A percentile compares a stretch with the other conserved stretches of the same genome.
Evolutionary conservation across 2,329 filamentous ascomycete genomes (phyloP).

Genomic region (Hypoxylon sp.): DNA sequence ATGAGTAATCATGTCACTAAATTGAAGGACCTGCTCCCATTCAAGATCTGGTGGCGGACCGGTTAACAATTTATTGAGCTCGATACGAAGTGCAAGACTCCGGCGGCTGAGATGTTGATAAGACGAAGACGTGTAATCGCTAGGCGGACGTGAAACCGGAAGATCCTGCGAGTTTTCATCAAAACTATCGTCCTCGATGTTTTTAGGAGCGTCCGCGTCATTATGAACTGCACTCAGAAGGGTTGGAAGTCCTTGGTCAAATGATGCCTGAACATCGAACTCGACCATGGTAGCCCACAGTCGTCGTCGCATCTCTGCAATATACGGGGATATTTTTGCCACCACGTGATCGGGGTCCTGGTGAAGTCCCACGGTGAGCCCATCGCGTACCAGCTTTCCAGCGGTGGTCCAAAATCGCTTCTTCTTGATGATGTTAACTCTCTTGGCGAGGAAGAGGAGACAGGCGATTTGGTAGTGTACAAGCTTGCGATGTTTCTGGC

Average conservation of each 20-base stretch:
- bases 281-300: slow-evolving; percentile 74
- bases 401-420: slow-evolving; percentile 74
- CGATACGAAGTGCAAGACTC: slow-evolving; percentile 69
- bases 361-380: slow-evolving; percentile 71
- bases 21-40: slow-evolving; percentile 74
- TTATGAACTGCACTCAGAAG: slow-evolving; percentile 70
- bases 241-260: slow-evolving; percentile 72
- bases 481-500: slow-evolving; percentile 72
- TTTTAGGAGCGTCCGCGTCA: slow-evolving; percentile 69
- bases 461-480: slow-evolving; percentile 74
- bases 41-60: slow-evolving; percentile 69
- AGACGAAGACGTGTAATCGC: slow-evolving; percentile 71
- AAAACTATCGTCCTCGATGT: slow-evolving; percentile 72
- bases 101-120: slow-evolving; percentile 72
- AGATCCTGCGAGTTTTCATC: slow-evolving; percentile 67
- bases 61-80: slow-evolving; percentile 70
- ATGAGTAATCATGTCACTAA: slow-evolving; percentile 73
- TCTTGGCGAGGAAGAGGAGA: slow-evolving; percentile 72
- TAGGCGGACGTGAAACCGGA: slow-evolving; percentile 65
- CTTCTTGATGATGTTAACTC: slow-evolving; percentile 75
- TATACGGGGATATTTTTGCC: slow-evolving; percentile 70
- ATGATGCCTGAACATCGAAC: slow-evolving; percentile 74
- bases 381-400: slow-evolving; percentile 70
- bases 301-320: slow-evolving; percentile 73
- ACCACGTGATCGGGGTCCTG: slow-evolving; percentile 71